These are phyloP conservation scores for Beauveria sp. DNA, from an alignment of 2,329 filamentous ascomycete genomes.

Conservation along the genomic window DNA sequence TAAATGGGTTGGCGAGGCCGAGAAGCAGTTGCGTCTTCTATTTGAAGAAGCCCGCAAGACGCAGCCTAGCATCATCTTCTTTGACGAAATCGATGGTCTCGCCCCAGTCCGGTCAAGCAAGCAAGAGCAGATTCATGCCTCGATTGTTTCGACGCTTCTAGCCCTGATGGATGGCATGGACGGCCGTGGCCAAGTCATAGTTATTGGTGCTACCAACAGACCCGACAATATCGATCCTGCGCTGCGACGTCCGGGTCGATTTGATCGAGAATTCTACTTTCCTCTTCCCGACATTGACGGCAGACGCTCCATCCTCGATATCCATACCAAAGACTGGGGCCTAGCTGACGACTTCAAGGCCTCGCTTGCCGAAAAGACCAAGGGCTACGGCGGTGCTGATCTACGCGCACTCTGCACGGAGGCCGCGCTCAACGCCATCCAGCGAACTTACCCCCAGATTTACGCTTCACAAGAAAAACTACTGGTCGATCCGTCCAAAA, in stretches of 20 bases:
- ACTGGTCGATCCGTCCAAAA: slow-evolving; percentile 75
- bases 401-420: slow-evolving; percentile 91
- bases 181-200: slow-evolving; percentile 93
- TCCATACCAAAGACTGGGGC: slow-evolving; percentile 92
- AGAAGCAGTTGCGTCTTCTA: slow-evolving; percentile 84
- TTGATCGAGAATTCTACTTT: slow-evolving; percentile 98
- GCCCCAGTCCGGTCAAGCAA: slow-evolving; percentile 95
- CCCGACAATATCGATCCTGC: slow-evolving; percentile 95
- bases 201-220: slow-evolving; percentile 96
- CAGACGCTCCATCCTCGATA: slow-evolving; percentile 81
- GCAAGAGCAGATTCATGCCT: slow-evolving; percentile 97
- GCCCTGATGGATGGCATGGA: slow-evolving; percentile 98
- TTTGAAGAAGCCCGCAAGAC: slow-evolving; percentile 95
- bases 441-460: slow-evolving; percentile 92
- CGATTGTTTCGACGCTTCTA: slow-evolving; percentile 89
- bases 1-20: slow-evolving; percentile 98
- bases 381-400: slow-evolving; percentile 95
- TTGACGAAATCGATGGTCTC: slow-evolving; percentile 96
- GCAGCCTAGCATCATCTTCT: slow-evolving; percentile 98
- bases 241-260: slow-evolving; percentile 86
- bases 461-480: slow-evolving; percentile 88
- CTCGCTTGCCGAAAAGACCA: slow-evolving; percentile 78
- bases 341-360: slow-evolving; percentile 72
- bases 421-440: slow-evolving; percentile 89
- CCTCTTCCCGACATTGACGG: slow-evolving; percentile 77